These are phyloP conservation scores for Metschnikowia peoriensis DNA, from an alignment of 805 yeast species.

Conservation along the genomic window DNA sequence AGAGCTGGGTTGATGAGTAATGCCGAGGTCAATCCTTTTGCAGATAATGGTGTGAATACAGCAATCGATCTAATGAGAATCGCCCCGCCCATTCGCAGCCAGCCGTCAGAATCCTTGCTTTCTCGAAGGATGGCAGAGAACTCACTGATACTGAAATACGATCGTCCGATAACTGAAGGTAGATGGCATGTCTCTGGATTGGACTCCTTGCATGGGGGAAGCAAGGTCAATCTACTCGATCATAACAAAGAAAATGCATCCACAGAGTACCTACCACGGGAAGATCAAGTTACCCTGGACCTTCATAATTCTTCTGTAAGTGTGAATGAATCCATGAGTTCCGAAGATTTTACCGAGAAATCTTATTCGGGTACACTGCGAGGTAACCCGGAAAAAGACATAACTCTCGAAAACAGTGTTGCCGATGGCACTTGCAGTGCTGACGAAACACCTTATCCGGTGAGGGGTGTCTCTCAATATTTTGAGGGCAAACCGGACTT, in stretches of 20 bases:
- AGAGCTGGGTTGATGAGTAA: background rate
- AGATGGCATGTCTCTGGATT: background rate
- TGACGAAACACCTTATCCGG: conserved; percentile 15
- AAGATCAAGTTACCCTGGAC: background rate
- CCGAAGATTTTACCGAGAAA: background rate
- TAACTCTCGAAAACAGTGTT: background rate
- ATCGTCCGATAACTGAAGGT: background rate
- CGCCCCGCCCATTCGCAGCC: background rate
- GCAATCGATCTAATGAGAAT: background rate
- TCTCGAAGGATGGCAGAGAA: background rate
- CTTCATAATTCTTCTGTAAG: background rate
- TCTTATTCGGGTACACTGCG: background rate
- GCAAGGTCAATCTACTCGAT: background rate
- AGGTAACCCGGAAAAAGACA: background rate
- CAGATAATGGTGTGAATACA: background rate
- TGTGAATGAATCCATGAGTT: background rate
- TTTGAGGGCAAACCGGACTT: conserved; percentile 1
- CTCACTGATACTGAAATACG: background rate
- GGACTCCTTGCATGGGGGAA: background rate
- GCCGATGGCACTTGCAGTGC: background rate
- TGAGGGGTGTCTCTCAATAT: conserved; percentile 19
- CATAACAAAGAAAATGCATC: background rate
- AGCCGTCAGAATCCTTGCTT: conserved; percentile 1
- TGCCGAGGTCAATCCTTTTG: background rate
- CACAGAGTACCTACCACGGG: background rate